Evolutionary conservation across 2,329 filamentous ascomycete genomes (phyloP).

Genomic region (Xylaria sp.): DNA sequence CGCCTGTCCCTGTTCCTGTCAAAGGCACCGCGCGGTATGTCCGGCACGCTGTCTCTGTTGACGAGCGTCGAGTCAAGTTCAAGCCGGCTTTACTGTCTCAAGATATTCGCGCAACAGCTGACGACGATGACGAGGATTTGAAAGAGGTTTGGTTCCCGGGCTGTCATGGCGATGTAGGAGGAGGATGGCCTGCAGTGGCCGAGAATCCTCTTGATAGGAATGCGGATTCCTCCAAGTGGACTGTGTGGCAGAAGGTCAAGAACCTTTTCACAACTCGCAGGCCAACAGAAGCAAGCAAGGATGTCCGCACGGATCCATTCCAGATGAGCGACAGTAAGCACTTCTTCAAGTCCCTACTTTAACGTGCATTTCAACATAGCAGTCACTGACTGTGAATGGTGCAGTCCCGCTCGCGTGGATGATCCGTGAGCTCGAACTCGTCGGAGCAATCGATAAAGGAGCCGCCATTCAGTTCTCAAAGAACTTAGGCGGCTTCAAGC

Average conservation of each 20-base stretch:
- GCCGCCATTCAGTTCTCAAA: constrained; percentile 53
- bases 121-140: constrained; percentile 53
- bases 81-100: constrained; percentile 61
- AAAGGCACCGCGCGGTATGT: constrained; percentile 58
- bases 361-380: no score
- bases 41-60: constrained; percentile 64
- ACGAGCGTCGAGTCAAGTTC: constrained; percentile 67
- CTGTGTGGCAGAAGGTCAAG: constrained; percentile 51
- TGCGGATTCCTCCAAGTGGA: constrained; percentile 41
- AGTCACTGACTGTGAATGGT: not conserved
- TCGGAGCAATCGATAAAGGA: constrained; percentile 48
- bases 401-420: constrained; percentile 62
- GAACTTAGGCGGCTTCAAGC: constrained; percentile 50
- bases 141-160: constrained; percentile 68
- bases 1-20: constrained; percentile 53
- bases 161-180: constrained; percentile 64
- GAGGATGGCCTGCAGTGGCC: constrained; percentile 58
- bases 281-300: constrained; percentile 47
- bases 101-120: constrained; percentile 48
- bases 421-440: constrained; percentile 59
- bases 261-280: constrained; percentile 53
- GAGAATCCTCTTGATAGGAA: constrained; percentile 42
- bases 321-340: constrained; percentile 58
- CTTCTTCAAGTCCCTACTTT: not conserved
- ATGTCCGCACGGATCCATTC: constrained; percentile 50